A percentile compares a stretch with the other conserved stretches of the same genome.
Conservation (phyloP, 2,329 filamentous ascomycete species). For the Ceratocystis smalleyi region DNA sequence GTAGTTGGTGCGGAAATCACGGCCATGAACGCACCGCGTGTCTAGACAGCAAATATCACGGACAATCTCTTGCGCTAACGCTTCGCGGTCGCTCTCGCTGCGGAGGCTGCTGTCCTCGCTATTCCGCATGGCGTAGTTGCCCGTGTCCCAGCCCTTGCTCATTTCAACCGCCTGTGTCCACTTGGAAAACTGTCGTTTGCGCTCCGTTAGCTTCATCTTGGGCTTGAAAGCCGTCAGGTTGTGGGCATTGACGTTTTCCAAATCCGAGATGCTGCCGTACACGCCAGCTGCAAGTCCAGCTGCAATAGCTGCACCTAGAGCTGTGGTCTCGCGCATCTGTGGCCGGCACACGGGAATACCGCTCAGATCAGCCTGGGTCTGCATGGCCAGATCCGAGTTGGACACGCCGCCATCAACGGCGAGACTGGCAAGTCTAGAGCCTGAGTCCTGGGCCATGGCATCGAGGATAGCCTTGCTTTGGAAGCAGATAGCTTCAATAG, state of each 20-base stretch:
- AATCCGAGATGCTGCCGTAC: slow-evolving; percentile 60
- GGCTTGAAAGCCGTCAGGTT: slow-evolving; percentile 58
- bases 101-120: slow-evolving; percentile 1
- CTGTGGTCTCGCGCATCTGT: slow-evolving; percentile 79
- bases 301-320: slow-evolving; percentile 74
- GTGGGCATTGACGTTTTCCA: slow-evolving; percentile 55
- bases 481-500: slow-evolving; percentile 80
- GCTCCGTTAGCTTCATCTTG: slow-evolving; percentile 34
- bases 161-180: slow-evolving; percentile 46
- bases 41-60: slow-evolving; percentile 8
- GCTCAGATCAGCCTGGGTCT: slow-evolving; percentile 75
- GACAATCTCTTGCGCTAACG: not conserved
- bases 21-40: slow-evolving; percentile 2
- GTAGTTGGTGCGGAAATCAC: not conserved
- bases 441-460: slow-evolving; percentile 78
- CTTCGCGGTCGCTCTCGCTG: not conserved
- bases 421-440: slow-evolving; percentile 56
- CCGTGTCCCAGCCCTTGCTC: slow-evolving; percentile 35
- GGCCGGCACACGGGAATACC: slow-evolving; percentile 70
- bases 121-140: not conserved
- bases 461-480: slow-evolving; percentile 85
- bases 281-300: slow-evolving; percentile 71
- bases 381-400: slow-evolving; percentile 81
- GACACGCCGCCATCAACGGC: slow-evolving; percentile 83
- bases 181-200: slow-evolving; percentile 30